Percentiles rank a stretch among this genome's conserved stretches.
Evolutionary conservation across 176 grass and related monocot species (phyloP).

Genomic region (Oryza australiensis): DNA sequence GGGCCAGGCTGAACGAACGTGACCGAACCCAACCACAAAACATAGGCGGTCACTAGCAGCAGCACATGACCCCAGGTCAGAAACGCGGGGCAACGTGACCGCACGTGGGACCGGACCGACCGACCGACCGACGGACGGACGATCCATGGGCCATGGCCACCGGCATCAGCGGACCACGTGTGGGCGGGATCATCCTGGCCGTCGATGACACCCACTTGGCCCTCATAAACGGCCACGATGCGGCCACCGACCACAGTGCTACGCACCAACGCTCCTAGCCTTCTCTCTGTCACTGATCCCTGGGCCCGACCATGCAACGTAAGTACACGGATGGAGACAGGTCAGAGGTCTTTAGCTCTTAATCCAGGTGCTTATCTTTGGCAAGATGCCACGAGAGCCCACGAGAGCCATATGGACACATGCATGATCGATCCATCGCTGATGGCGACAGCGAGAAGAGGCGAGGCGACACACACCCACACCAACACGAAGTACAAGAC

Average conservation of each 20-base stretch:
- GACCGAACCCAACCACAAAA: neutral
- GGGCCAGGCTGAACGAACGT: neutral
- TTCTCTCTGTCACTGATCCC: neutral
- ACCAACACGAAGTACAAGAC: neutral
- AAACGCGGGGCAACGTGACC: neutral
- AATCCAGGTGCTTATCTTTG: neutral
- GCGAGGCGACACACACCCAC: no score
- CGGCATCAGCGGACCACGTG: neutral
- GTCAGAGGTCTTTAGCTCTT: neutral
- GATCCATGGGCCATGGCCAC: neutral
- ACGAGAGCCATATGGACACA: neutral
- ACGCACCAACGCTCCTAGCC: neutral
- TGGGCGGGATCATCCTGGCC: neutral
- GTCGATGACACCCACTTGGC: neutral
- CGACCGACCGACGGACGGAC: neutral
- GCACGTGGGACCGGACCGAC: neutral
- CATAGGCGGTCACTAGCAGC: neutral
- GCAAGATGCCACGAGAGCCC: no score
- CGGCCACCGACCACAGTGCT: neutral
- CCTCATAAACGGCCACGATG: neutral
- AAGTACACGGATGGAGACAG: neutral
- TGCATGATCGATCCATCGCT: neutral
- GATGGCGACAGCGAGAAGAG: neutral
- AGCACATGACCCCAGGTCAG: neutral
- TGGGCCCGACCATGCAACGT: neutral